A percentile compares a stretch with the other conserved stretches of the same genome.
These are phyloP conservation scores for Kuraishia piskuri DNA, from an alignment of 805 yeast genomes.

Conservation along the genomic window DNA sequence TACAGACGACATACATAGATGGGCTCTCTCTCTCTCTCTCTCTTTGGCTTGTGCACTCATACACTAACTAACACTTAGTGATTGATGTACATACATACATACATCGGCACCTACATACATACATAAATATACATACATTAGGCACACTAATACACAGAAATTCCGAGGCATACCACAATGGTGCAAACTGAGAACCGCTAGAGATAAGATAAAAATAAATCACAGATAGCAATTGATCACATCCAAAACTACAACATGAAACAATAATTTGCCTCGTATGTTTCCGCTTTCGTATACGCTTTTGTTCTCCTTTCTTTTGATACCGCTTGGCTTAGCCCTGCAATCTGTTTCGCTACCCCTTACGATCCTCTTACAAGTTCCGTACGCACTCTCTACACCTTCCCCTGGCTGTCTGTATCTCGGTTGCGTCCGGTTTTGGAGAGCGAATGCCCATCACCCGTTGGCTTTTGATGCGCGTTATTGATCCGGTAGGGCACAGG, in stretches of 20 bases:
- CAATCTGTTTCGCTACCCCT: not conserved
- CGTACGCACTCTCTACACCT: not conserved
- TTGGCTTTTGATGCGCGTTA: not conserved
- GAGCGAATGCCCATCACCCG: not conserved
- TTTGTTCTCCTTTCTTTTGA: not conserved
- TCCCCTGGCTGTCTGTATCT: not conserved
- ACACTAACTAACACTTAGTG: too few species aligned
- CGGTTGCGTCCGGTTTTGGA: not conserved
- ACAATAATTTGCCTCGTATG: too few species aligned
- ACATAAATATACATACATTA: not conserved
- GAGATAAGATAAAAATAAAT: too few species aligned
- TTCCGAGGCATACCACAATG: too few species aligned
- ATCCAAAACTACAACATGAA: not conserved
- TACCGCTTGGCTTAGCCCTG: not conserved
- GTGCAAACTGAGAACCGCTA: too few species aligned
- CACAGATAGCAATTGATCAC: too few species aligned
- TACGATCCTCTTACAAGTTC: not conserved
- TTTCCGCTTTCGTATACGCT: not conserved
- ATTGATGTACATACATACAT: too few species aligned
- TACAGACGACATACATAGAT: not conserved
- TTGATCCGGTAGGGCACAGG: not conserved
- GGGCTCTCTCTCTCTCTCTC: too few species aligned
- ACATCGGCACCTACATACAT: not conserved
- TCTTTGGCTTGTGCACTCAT: too few species aligned
- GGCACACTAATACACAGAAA: not conserved